Base-by-base conservation (phyloP, 768 basidiomycete genomes). In the Tulasnella sp. region DNA sequence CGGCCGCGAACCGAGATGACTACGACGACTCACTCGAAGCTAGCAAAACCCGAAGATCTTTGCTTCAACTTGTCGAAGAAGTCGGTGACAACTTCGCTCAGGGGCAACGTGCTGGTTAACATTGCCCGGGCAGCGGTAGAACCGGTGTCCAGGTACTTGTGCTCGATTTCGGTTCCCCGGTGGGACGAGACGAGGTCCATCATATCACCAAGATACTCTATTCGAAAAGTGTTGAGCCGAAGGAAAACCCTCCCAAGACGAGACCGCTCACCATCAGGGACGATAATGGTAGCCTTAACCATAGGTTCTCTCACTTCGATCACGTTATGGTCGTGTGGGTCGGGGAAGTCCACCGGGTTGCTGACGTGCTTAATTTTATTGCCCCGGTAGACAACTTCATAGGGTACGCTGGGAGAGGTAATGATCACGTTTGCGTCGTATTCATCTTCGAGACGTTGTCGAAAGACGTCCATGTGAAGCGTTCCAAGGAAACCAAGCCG, bases 1-100 rank as follows among this genome's bases (percentile, higher is more conserved):
- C 57, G 39, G 15, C 13, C 51, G 10, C 40, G 1, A n/a, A 35
- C 1, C 0, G 20, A 23, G 9, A 15, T 5, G 5, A 35, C 13
- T 72, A 5, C 15, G 2, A 11, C 23, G 29, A 87, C 91, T 81
- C 80, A 95, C 93, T 96, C 95, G 83, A 96, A 96, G 82, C 93
- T 94, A 23, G 94, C 94, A 83, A 93, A 96, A 11, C 94, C 96
- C 15, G 92, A 95, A 82, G 93, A 94, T 74, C 95, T 89, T 82
- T 94, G 92, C 85, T 99, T 99, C 76, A 99, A 88, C 82, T 93
- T 90, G 83, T 96, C 93, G 83, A 98, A 99, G 83, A 99, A 99
- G 84, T 95, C 91, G 2, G 93, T 94, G 3, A 99, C 95, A 77
- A 99, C 93, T 84, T 97, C 95, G 82, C 91, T 92, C 80, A 99